These are phyloP conservation scores for Trichoderma endophyticum DNA, from an alignment of 2,329 filamentous ascomycete species.

Conservation along the genomic window DNA sequence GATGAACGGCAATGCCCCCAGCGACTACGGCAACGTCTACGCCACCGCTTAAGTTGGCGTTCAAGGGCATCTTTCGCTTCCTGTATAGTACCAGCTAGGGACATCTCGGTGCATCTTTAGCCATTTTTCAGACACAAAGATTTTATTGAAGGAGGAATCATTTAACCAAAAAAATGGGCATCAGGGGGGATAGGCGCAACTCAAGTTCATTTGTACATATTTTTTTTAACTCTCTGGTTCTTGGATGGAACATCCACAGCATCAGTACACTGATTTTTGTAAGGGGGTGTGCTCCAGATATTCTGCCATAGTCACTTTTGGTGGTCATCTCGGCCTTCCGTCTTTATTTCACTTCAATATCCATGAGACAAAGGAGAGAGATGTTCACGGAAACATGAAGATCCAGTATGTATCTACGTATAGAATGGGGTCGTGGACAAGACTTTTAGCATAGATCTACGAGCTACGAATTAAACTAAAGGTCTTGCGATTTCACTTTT, in stretches of 20 bases:
- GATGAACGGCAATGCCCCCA: slow-evolving; percentile 41
- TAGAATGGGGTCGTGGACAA: slow-evolving; percentile 8
- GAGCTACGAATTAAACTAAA: slow-evolving; percentile 26
- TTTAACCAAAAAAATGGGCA: slow-evolving; percentile 21
- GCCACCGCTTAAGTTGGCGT: slow-evolving; percentile 36
- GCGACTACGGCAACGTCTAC: slow-evolving; percentile 48
- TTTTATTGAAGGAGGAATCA: slow-evolving; percentile 21
- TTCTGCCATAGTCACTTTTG: slow-evolving; percentile 11
- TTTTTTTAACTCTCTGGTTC: slow-evolving; percentile 17
- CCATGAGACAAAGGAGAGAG: slow-evolving; percentile 10
- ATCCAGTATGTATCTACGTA: slow-evolving; percentile 16
- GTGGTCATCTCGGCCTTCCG: not conserved
- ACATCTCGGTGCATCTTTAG: slow-evolving; percentile 29
- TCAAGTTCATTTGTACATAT: slow-evolving; percentile 31
- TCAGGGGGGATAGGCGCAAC: slow-evolving; percentile 22
- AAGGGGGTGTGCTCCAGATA: not conserved
- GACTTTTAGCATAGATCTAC: slow-evolving; percentile 22
- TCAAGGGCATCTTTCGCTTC: slow-evolving; percentile 30
- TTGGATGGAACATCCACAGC: slow-evolving; percentile 8
- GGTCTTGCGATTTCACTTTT: slow-evolving; percentile 3
- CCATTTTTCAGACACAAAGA: slow-evolving; percentile 24
- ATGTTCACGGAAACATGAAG: slow-evolving; percentile 8
- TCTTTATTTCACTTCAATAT: slow-evolving; percentile 10
- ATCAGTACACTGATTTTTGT: slow-evolving; percentile 6
- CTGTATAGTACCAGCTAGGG: slow-evolving; percentile 37